Evolutionary conservation across 371 early-diverging fungal genomes (phyloP).

Genomic region (Batkoa obscura): DNA sequence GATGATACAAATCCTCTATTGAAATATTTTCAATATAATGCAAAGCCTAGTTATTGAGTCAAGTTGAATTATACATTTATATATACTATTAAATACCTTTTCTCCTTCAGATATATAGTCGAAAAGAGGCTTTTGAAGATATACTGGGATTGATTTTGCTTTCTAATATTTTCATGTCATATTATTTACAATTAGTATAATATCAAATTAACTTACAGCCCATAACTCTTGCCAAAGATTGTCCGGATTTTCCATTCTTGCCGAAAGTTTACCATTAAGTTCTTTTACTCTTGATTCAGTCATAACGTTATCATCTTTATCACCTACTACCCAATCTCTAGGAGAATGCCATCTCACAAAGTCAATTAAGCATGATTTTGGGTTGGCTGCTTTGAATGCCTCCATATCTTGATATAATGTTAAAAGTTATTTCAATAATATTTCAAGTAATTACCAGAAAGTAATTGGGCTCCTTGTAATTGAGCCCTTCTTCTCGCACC

Average conservation of each 20-base stretch:
- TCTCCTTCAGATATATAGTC: conserved; percentile 49
- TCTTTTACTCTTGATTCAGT: conserved; percentile 2
- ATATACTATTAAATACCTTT: conserved; percentile 15
- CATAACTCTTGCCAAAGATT: conserved; percentile 82
- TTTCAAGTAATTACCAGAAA: conserved; percentile 23
- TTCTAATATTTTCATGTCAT: conserved; percentile 10
- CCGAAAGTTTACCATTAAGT: conserved; percentile 34
- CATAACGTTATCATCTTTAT: background rate
- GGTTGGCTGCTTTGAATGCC: conserved; percentile 27
- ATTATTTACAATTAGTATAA: background rate
- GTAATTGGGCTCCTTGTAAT: conserved; percentile 58
- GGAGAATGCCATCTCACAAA: conserved; percentile 96
- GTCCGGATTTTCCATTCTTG: conserved; percentile 54
- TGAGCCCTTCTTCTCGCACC: conserved; percentile 55
- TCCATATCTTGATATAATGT: conserved; percentile 21
- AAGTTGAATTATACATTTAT: background rate
- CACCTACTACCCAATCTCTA: conserved; percentile 42
- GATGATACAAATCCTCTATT: conserved; percentile 35
- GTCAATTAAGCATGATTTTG: conserved; percentile 53
- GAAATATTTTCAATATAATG: conserved; percentile 49
- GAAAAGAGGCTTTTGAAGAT: conserved; percentile 61
- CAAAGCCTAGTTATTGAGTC: conserved; percentile 23
- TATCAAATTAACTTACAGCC: conserved; percentile 27
- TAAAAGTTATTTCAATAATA: background rate
- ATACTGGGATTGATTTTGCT: conserved; percentile 42